A percentile compares a stretch with the other conserved stretches of the same genome.
These are phyloP conservation scores for Naematelia aurantialba DNA, from an alignment of 768 basidiomycete genomes.

Conservation along the genomic window DNA sequence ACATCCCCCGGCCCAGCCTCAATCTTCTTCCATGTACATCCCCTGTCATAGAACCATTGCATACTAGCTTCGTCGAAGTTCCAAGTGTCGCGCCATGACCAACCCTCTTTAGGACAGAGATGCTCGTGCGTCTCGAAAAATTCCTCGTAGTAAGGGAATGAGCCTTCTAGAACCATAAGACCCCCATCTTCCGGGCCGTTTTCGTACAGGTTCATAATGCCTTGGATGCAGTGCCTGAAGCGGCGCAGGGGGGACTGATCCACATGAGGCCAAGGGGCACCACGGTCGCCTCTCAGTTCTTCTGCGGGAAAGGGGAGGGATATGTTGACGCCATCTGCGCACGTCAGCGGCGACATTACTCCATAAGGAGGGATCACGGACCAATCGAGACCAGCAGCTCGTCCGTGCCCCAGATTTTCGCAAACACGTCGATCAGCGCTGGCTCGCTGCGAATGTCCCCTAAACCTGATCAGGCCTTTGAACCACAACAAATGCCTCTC, in stretches of 20 bases:
- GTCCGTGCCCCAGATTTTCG: conserved; percentile 32
- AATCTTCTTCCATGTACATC: conserved; percentile 50
- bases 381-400: conserved; percentile 29
- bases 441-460: conserved; percentile 28
- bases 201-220: conserved; percentile 25
- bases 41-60: conserved; percentile 50
- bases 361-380: conserved; percentile 7
- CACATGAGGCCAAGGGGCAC: conserved; percentile 24
- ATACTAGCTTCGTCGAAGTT: conserved; percentile 23
- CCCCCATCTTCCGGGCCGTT: conserved; percentile 40
- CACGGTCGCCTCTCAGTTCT: conserved; percentile 17
- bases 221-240: conserved; percentile 21
- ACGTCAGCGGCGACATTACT: neutral
- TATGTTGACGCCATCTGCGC: conserved; percentile 16
- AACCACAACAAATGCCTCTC: neutral
- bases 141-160: conserved; percentile 43
- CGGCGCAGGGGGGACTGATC: conserved; percentile 7
- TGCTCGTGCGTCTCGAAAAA: conserved; percentile 46
- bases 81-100: conserved; percentile 3
- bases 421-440: conserved; percentile 25
- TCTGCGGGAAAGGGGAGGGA: conserved; percentile 16
- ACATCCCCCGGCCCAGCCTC: conserved; percentile 46
- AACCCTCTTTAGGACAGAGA: neutral
- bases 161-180: conserved; percentile 43
- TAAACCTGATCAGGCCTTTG: neutral